Evolutionary conservation across 2,329 filamentous ascomycete genomes (phyloP).

Genomic region (Ascochyta pisi): DNA sequence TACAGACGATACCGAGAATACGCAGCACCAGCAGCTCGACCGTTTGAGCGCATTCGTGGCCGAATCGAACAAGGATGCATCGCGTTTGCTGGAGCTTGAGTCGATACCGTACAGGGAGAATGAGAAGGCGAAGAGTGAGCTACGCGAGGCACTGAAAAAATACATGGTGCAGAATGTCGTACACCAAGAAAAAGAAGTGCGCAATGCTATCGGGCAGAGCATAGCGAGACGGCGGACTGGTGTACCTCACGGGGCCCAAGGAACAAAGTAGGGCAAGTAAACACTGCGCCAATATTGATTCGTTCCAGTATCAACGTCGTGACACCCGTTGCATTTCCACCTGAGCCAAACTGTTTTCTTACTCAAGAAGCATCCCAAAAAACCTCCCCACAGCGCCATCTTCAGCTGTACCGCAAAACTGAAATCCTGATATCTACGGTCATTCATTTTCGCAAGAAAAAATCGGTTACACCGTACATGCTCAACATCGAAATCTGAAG

Average conservation of each 20-base stretch:
- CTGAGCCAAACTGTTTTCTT: neutral
- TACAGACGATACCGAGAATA: slow-evolving; percentile 39
- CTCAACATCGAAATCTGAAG: neutral
- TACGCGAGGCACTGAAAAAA: slow-evolving; percentile 78
- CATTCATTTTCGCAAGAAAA: too few relatives aligned
- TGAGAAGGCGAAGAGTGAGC: slow-evolving; percentile 62
- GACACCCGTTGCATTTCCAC: neutral
- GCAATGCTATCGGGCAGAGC: slow-evolving; percentile 75
- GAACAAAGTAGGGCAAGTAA: slow-evolving; percentile 23
- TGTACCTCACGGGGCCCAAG: slow-evolving; percentile 65
- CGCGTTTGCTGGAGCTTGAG: slow-evolving; percentile 76
- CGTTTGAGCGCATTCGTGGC: slow-evolving; percentile 68
- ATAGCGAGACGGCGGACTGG: slow-evolving; percentile 68
- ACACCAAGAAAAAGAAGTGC: slow-evolving; percentile 80
- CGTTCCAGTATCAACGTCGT: neutral
- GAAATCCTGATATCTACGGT: too few relatives aligned
- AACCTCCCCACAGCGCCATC: too few relatives aligned
- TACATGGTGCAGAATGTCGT: slow-evolving; percentile 83
- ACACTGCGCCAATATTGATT: neutral
- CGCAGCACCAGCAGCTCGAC: slow-evolving; percentile 66
- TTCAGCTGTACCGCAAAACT: too few relatives aligned
- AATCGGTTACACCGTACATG: neutral
- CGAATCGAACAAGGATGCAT: slow-evolving; percentile 72
- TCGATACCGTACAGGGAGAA: slow-evolving; percentile 83
- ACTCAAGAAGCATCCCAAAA: too few relatives aligned